Percentiles rank a stretch among this genome's conserved stretches.
Evolutionary conservation across 2,329 filamentous ascomycete species (phyloP).

Genomic region (Sphaerulina musiva): DNA sequence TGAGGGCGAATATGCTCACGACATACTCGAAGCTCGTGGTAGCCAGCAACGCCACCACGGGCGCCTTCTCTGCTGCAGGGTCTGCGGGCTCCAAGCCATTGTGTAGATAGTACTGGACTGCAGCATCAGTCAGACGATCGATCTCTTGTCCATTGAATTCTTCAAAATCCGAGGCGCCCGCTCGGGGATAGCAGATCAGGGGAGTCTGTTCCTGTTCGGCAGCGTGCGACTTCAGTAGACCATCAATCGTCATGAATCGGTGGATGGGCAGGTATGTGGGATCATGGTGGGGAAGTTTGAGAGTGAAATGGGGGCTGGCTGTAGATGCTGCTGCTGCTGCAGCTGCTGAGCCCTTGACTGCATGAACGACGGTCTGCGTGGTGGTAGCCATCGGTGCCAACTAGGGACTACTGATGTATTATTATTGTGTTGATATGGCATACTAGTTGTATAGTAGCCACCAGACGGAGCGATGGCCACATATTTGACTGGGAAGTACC

Average conservation of each 20-base stretch:
- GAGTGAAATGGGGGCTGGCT: constrained; percentile 7
- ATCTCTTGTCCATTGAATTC: constrained; percentile 27
- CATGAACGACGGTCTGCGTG: constrained; percentile 9
- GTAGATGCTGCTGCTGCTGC: too few relatives aligned
- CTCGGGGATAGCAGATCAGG: constrained; percentile 29
- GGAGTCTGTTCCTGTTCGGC: constrained; percentile 25
- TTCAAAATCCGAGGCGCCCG: constrained; percentile 28
- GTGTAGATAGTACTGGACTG: constrained; percentile 23
- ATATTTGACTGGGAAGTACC: background rate
- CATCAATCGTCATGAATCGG: constrained; percentile 30
- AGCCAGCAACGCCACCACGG: constrained; percentile 47
- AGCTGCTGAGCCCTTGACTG: background rate
- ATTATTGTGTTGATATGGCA: too few relatives aligned
- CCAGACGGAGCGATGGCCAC: background rate
- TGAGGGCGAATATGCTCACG: constrained; percentile 49
- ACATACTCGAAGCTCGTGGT: constrained; percentile 51
- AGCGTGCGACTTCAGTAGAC: constrained; percentile 31
- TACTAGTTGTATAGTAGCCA: background rate
- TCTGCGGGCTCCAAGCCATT: constrained; percentile 27
- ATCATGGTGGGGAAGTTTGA: constrained; percentile 18
- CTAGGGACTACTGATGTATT: background rate
- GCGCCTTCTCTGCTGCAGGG: constrained; percentile 22
- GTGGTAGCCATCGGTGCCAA: constrained; percentile 6
- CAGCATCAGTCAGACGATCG: constrained; percentile 27
- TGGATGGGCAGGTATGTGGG: constrained; percentile 24